Evolutionary conservation across 176 grass and related monocot genomes (phyloP), one percentile per base, ranked within the genome.

Genomic region (Juncus effusus): DNA sequence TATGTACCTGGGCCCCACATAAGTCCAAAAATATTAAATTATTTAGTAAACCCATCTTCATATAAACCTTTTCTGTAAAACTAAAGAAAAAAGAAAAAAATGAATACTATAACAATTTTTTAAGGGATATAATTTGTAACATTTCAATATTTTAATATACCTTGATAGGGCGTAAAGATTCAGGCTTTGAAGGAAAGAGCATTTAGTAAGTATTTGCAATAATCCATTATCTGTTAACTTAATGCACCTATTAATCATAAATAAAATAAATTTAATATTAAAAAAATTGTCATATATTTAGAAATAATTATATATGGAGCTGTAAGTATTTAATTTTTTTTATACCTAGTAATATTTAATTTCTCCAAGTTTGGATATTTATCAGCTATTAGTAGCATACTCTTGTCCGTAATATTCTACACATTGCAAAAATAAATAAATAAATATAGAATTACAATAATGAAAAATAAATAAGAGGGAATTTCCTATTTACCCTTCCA

Each of bases 151-250:
- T 28, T 28, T 28, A 56, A 40, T 49, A 61, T 73, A 89, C 93
- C 85, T 91, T 10, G 93, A 91, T 74, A 91, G 80, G 37, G 93
- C 93, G 79, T 91, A 96, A 58, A 96, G 77, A 57, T 96, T 96
- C 75, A 96, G 83, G 59, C 74, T 84, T 86, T 84, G 82, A 86
- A 96, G 93, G 41, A 50, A 74, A 78, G 75, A 86, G 74, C 87
- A 96, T 84, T 89, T 96, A 70, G 66, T 65, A 73, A 96, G 77
- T 10, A 91, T 65, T 54, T 88, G 59, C 41, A 83, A 67, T 52
- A 96, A 70, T 16, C 85, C 85, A 81, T 51, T 61, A 65, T 96
- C 93, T 57, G 87, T 96, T 73, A 96, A 86, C 74, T 89, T 96
- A 73, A 85, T 74, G 58, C 87, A 96, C 85, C 93, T 96, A 82